Evolutionary conservation across 2,329 filamentous ascomycete genomes (phyloP).

Genomic region (Fusarium sacchari): DNA sequence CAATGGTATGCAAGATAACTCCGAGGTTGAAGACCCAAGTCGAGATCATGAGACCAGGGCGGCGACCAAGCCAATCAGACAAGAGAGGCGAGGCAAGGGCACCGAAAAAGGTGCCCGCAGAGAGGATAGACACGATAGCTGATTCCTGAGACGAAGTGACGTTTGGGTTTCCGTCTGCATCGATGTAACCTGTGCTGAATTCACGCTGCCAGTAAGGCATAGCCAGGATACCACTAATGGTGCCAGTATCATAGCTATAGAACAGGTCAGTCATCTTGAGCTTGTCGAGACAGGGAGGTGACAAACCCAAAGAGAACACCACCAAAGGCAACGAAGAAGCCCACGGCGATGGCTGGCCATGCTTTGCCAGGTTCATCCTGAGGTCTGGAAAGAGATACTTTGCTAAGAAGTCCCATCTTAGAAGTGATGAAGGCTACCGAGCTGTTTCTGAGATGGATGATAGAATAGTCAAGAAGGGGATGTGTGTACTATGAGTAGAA

Average conservation of each 20-base stretch:
- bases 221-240: conserved; percentile 60
- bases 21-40: conserved; percentile 73
- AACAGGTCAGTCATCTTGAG: neutral
- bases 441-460: neutral
- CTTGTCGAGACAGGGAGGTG: neutral
- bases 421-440: neutral
- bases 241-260: conserved; percentile 66
- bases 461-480: neutral
- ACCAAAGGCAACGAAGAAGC: conserved; percentile 57
- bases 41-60: conserved; percentile 69
- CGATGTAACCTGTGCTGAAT: conserved; percentile 44
- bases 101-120: conserved; percentile 81
- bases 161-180: conserved; percentile 39
- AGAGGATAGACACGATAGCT: conserved; percentile 78
- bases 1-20: conserved; percentile 72
- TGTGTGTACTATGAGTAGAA: too few relatives aligned
- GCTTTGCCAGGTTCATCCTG: conserved; percentile 62
- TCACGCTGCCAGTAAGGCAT: conserved; percentile 58
- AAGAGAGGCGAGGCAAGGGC: conserved; percentile 71
- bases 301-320: conserved; percentile 39
- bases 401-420: neutral
- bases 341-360: conserved; percentile 70
- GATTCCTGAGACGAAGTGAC: conserved; percentile 67
- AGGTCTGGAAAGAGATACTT: neutral
- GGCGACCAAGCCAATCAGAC: conserved; percentile 73